Evolutionary conservation across 192 early-diverging fungal genomes (phyloP).

Genomic region (Gonapodya sp.): DNA sequence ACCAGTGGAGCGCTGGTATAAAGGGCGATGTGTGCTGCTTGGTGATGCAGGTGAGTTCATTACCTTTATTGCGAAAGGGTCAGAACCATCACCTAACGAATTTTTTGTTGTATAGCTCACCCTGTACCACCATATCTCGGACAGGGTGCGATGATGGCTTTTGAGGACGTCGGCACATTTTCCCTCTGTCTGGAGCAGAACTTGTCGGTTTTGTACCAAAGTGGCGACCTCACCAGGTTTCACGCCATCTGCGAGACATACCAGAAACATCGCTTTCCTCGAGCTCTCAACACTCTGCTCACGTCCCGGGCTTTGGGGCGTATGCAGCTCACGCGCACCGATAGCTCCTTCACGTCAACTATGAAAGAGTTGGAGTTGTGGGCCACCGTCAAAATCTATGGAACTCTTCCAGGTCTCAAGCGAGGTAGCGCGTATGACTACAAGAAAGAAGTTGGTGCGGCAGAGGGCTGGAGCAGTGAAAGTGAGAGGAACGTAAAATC

Average conservation of each 20-base stretch:
- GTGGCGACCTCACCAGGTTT: background rate
- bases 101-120: background rate
- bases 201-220: background rate
- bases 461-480: background rate
- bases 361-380: background rate
- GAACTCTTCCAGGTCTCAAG: background rate
- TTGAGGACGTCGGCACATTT: conserved; percentile 4
- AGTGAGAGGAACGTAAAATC: background rate
- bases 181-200: background rate
- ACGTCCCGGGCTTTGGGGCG: background rate
- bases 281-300: background rate
- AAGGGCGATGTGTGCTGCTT: background rate
- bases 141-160: conserved; percentile 6
- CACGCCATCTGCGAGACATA: background rate
- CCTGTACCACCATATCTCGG: background rate
- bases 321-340: background rate
- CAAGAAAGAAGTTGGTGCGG: background rate
- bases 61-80: background rate
- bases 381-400: background rate
- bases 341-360: background rate
- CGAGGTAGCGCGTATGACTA: background rate
- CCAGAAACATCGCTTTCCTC: conserved; percentile 5
- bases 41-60: conserved; percentile 1
- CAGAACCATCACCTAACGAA: background rate
- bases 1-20: conserved; percentile 22